Evolutionary conservation across 148 eudicot species (phyloP).

Genomic region (Rhododendron ferrugineum): DNA sequence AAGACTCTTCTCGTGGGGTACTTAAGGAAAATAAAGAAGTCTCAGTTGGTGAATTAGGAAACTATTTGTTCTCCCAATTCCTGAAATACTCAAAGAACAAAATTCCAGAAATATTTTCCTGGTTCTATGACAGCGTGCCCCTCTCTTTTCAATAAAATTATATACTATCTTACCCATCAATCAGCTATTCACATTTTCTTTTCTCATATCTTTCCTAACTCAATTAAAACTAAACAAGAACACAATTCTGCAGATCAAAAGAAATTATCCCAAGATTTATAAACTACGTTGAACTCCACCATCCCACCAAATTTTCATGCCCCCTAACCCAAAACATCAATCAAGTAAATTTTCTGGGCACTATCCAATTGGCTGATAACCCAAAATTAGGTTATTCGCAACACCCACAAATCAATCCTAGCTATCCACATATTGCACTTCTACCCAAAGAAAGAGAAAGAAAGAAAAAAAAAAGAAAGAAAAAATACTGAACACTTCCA

Average conservation of each 20-base stretch:
- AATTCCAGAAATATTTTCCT: not conserved
- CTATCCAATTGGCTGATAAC: not conserved
- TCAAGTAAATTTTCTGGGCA: not conserved
- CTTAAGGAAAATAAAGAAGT: not conserved
- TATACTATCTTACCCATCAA: not conserved
- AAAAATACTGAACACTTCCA: not conserved
- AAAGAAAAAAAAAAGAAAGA: too few species aligned
- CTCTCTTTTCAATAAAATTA: not conserved
- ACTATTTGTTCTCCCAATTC: not conserved
- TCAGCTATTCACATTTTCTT: not conserved
- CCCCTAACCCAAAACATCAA: not conserved
- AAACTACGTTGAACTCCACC: not conserved
- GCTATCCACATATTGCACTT: not conserved
- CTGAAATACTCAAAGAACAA: not conserved
- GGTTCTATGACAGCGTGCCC: not conserved
- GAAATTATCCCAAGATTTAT: not conserved
- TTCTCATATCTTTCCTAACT: not conserved
- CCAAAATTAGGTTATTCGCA: not conserved
- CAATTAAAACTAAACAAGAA: not conserved
- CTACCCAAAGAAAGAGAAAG: not conserved
- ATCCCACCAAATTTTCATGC: not conserved
- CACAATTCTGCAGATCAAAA: not conserved
- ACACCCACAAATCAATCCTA: not conserved
- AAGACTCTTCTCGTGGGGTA: not conserved
- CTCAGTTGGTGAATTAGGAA: not conserved